Conservation (phyloP, 1,284 basidiomycete species). For the Grifola frondosa region DNA sequence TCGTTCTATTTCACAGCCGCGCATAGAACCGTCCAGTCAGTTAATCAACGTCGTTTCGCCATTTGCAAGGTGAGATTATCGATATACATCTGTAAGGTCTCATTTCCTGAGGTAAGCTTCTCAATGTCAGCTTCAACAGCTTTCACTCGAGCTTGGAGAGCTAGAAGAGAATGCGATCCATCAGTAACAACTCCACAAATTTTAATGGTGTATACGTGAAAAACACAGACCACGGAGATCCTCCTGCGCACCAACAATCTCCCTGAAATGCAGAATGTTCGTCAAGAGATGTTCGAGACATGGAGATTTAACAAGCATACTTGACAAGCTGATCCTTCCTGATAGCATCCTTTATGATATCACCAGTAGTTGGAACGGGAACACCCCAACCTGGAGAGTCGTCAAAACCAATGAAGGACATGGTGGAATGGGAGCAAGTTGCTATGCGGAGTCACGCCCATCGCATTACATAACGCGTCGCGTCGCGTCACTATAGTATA, state of each 20-base stretch:
- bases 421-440: constrained; percentile 1
- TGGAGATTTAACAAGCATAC: constrained; percentile 31
- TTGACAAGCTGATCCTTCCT: constrained; percentile 67
- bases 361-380: constrained; percentile 44
- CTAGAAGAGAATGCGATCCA: constrained; percentile 37
- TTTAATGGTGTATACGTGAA: background rate
- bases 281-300: background rate
- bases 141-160: constrained; percentile 65
- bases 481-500: constrained; percentile 16
- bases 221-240: constrained; percentile 63
- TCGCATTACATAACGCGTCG: constrained; percentile 13
- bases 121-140: constrained; percentile 73
- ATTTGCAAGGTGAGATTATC: constrained; percentile 85
- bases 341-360: constrained; percentile 72
- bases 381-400: constrained; percentile 63
- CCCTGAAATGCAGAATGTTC: constrained; percentile 42
- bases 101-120: constrained; percentile 75
- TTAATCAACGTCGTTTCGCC: constrained; percentile 71
- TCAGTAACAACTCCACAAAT: background rate
- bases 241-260: constrained; percentile 69
- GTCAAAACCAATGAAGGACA: constrained; percentile 50
- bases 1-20: no score
- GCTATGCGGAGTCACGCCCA: background rate
- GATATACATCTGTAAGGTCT: constrained; percentile 84
- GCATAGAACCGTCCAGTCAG: no score